Base-by-base conservation (phyloP, 148 eudicot genomes). In the Chenopodium formosanum region DNA sequence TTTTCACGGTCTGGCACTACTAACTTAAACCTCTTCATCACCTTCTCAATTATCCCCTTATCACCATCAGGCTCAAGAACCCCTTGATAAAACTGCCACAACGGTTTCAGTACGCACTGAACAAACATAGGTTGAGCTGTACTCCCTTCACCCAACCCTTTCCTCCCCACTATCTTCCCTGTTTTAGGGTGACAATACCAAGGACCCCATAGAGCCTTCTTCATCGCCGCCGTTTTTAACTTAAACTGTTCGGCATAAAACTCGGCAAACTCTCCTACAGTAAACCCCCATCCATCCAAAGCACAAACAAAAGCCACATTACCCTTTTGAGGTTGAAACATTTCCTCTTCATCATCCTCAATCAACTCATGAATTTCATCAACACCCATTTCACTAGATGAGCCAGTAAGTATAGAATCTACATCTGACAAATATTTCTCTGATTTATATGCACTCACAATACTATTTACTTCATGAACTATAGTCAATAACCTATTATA, bases 401-500 rank as follows among this genome's bases (percentile, higher is more conserved):
- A 86, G 1, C 85, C 86, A 0, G 92, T 91, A 74, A 95, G 93
- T 64, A 95, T 83, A 1, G 94, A 91, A 86, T 95, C 99, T 70
- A 95, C 97, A 80, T 95, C 99, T 0, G 99, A 95, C 73, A 95
- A 89, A 85, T 95, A 95, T 78, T 95, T 95, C 82, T 95, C 97
- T 17, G 95, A 91, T 85, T 89, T 94, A 70, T 91, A 95, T 2
- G 86, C 88, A 83, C 99, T 95, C 75, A 95, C 87, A 44, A 95
- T 95, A 67, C 89, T 88, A 84, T 94, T 95, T 78, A 95, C 99
- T 86, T 93, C 97, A 70, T 93, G 97, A 84, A 95, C 92, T 68
- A 95, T 95, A 90, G 92, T 89, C 86, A 81, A 83, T 78, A 95
- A 81, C 74, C 92, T 82, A 81, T 29, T 89, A 87, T 92, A 92